phyloP scores from a whole-genome alignment of 306 rosid genomes.

The Macrotyloma uniflorum region DNA sequence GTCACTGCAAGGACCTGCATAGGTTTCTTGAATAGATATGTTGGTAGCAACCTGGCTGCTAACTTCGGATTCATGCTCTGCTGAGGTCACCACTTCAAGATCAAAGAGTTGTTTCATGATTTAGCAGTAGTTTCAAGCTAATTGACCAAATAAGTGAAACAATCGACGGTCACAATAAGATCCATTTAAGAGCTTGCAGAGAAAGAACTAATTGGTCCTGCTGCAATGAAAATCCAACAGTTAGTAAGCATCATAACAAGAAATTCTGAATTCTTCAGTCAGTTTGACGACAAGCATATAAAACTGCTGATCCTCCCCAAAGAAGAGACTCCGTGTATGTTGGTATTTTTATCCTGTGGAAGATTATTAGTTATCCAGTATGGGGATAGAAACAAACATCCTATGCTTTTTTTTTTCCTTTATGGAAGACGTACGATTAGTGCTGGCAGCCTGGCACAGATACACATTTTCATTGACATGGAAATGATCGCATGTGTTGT shows the following conservation, averaged over 20 bases:
- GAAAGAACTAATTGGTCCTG: constrained; percentile 39
- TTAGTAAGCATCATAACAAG: constrained; percentile 25
- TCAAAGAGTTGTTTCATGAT: constrained; percentile 70
- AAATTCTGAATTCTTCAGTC: not conserved
- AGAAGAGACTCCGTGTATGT: not conserved
- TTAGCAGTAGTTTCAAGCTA: constrained; percentile 2
- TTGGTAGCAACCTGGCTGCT: constrained; percentile 85
- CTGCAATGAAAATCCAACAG: constrained; percentile 41
- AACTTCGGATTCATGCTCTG: constrained; percentile 66
- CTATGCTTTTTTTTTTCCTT: constrained; percentile 29
- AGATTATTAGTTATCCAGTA: not conserved
- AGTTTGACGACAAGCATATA: not conserved
- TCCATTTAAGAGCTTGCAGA: not conserved
- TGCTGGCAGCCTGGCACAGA: constrained; percentile 32
- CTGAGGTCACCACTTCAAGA: constrained; percentile 74
- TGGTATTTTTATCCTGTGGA: not conserved
- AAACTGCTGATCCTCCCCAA: not conserved
- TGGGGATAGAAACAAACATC: not conserved
- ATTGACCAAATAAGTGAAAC: constrained; percentile 28
- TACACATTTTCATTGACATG: constrained; percentile 7
- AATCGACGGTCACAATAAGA: constrained; percentile 34
- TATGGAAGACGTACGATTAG: constrained; percentile 7
- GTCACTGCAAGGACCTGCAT: constrained; percentile 55
- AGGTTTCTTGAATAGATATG: constrained; percentile 65
- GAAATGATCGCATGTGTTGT: constrained; percentile 16